Conservation (phyloP, 75 land plant species). For the Cryptomeria japonica region DNA sequence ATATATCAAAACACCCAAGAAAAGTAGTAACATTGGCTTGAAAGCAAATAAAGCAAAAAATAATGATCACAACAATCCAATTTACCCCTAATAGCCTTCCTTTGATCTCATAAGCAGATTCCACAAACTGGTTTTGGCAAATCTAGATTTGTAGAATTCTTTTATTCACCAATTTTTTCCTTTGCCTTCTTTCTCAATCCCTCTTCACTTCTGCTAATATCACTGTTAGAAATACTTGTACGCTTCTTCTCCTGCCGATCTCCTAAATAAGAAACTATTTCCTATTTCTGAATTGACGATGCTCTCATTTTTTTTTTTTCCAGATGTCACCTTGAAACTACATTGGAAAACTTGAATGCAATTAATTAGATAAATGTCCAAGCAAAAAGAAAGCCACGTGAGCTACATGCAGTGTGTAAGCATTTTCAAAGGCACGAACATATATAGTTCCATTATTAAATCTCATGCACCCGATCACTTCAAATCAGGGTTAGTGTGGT, state of each 20-base stretch:
- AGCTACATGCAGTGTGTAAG: too few species aligned
- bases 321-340: too few species aligned
- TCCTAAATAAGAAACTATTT: slow-evolving; percentile 5
- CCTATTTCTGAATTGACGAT: neutral
- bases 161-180: slow-evolving; percentile 20
- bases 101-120: slow-evolving; percentile 85
- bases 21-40: too few species aligned
- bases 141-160: slow-evolving; percentile 19
- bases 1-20: too few species aligned
- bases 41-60: slow-evolving; percentile 94
- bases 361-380: too few species aligned
- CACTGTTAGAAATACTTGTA: neutral
- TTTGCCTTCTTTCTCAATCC: slow-evolving; percentile 53
- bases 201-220: slow-evolving; percentile 5
- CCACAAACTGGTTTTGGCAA: slow-evolving; percentile 76
- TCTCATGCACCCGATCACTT: too few species aligned
- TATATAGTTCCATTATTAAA: too few species aligned
- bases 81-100: slow-evolving; percentile 62
- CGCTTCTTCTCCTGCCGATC: slow-evolving; percentile 10
- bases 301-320: too few species aligned
- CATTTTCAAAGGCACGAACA: too few species aligned
- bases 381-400: too few species aligned
- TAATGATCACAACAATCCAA: slow-evolving; percentile 86
- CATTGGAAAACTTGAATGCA: too few species aligned
- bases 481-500: too few species aligned